Conservation (phyloP, 2,329 filamentous ascomycete genomes). For the Pseudogymnoascus sp. region DNA sequence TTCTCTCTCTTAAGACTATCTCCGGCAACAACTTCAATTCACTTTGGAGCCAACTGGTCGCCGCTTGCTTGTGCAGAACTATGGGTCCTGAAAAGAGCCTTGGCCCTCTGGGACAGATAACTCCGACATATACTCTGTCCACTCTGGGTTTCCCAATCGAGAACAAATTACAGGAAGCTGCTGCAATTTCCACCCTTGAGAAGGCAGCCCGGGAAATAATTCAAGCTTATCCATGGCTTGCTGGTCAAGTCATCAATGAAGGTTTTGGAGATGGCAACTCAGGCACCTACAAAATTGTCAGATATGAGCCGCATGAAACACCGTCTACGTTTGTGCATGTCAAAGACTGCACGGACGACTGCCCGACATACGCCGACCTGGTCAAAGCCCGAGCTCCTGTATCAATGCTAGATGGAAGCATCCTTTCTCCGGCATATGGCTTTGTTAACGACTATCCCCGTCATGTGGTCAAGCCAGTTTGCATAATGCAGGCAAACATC, state of each 20-base stretch:
- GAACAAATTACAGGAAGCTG: neutral
- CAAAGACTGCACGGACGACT: neutral
- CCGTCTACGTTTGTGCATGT: neutral
- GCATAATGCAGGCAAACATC: neutral
- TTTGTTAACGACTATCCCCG: neutral
- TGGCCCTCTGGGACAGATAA: neutral
- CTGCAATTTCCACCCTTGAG: neutral
- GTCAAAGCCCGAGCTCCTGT: neutral
- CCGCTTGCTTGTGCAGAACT: neutral
- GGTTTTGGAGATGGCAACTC: constrained; percentile 6
- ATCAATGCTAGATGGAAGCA: neutral
- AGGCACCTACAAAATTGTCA: constrained; percentile 6
- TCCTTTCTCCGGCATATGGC: neutral
- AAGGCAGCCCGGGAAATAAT: neutral
- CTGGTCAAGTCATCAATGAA: constrained; percentile 9
- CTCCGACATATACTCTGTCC: neutral
- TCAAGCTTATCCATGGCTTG: constrained; percentile 10
- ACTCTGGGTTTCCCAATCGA: neutral
- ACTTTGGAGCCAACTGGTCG: neutral
- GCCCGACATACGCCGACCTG: neutral
- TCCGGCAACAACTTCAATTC: neutral
- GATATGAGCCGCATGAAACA: neutral
- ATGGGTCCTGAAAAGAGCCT: neutral
- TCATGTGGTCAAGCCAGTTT: neutral
- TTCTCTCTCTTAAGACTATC: neutral